Base-by-base conservation (phyloP, 202 grass and related monocot species). In the Panicum hallii region DNA sequence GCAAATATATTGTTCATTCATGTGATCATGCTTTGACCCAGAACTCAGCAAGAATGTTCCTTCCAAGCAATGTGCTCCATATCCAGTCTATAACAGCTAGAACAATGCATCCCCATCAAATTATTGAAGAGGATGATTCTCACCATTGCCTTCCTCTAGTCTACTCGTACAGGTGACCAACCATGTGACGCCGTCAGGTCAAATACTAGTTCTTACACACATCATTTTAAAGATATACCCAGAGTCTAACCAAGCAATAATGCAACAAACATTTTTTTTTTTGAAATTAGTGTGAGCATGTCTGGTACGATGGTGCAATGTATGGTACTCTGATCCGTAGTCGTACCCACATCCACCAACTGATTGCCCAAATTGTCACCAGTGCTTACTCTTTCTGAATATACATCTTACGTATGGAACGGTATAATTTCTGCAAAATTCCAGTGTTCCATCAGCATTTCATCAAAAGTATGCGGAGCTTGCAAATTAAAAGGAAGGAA, bases 261-360 rank as follows among this genome's bases (percentile, higher is more conserved):
- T 67, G 49, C 5, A n/a, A 6, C 15, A 14, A 3, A 32, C 23
- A 46, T 66, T 74, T 55, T 8, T 71, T 78, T 3, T n/a, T n/a
- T n/a, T n/a, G n/a, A n/a, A n/a, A 30, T 72, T 40, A 66, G 26
- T n/a, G 7, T 8, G 2, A 19, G 19, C 34, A 45, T 88, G 67
- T 49, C 49, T 58, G 58, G 58, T 67, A 30, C 5, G 81, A 67
- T 58, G 81, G 47, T 84, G 66, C 23, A 6, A 52, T 55, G 5
- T 12, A 72, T 36, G 20, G 17, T 50, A 55, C 19, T 17, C 19
- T 26, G 67, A 34, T 34, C 34, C 36, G 36, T 47, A 72, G 80
- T 83, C 26, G 66, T 66, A 76, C 57, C 73, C 47, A 83, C 86
- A 67, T 83, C 84, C 23, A 30, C 19, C 67, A 55, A 56, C 32